A percentile compares a stretch with the other conserved stretches of the same genome.
Conservation (phyloP, 176 grass and related monocot species). For the Eleusine indica region DNA sequence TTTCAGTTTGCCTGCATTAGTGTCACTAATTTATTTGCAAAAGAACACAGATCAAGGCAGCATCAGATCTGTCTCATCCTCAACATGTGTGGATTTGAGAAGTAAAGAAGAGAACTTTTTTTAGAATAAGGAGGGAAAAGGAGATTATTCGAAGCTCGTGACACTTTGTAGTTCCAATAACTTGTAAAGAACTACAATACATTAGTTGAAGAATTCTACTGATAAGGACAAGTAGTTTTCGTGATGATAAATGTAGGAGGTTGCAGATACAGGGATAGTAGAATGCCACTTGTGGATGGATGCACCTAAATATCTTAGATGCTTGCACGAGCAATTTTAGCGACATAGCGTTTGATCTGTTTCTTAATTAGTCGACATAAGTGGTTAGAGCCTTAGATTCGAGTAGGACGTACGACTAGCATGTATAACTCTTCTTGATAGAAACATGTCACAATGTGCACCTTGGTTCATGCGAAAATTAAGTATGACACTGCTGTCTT, state of each 20-base stretch:
- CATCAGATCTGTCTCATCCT: background rate
- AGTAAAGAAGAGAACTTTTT: background rate
- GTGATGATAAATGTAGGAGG: background rate
- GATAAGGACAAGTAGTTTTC: background rate
- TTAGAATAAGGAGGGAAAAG: background rate
- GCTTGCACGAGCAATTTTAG: constrained; percentile 16
- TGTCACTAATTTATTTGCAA: background rate
- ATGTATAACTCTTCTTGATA: background rate
- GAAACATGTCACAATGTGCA: constrained; percentile 1
- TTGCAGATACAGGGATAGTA: background rate
- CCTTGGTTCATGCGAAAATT: background rate
- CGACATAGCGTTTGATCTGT: background rate
- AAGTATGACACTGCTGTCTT: background rate
- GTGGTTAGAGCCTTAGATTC: background rate
- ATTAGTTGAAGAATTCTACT: constrained; percentile 6
- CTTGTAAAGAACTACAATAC: background rate
- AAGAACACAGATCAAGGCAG: background rate
- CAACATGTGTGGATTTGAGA: background rate
- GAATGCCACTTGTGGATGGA: background rate
- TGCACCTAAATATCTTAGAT: background rate
- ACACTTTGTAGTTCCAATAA: background rate
- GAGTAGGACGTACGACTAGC: background rate
- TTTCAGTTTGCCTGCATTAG: background rate
- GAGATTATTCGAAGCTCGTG: background rate
- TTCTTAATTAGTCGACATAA: constrained; percentile 11